Evolutionary conservation across 2,329 filamentous ascomycete species (phyloP), one percentile per base, ranked within the genome.

Genomic region (Ophiosphaerella korrae): DNA sequence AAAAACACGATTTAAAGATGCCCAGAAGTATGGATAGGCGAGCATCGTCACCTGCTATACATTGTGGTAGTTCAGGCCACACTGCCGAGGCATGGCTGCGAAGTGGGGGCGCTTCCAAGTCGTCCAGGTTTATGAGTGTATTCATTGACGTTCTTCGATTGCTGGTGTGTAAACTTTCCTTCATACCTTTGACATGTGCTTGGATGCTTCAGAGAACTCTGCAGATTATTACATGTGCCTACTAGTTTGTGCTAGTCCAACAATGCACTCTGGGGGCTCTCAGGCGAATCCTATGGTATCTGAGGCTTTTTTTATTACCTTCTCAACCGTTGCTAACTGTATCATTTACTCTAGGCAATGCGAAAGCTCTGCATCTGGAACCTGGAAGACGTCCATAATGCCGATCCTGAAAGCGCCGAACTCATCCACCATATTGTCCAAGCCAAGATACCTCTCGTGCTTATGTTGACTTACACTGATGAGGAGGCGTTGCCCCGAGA

Each of bases 331-430:
- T 21, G 34, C 34, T 42, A 16, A 42, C 40, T 5, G 12, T 13
- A 21, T 23, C 7, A 21, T 13, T 31, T 11, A 29, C 24, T 23
- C 6, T 23, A 42, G 40, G 88, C 90, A 0, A 81, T 87, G 16
- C 87, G 92, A 69, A 94, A 92, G 63, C 86, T 96, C 63, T 92
- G 96, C 46, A 95, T 90, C 66, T 87, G 96, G 62, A 92, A 87
- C 62, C 76, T 97, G 24, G 93, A 97, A 66, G 93, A 97, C 72
- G 77, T 97, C 29, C 92, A 97, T 63, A 94, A 91, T 71, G 91
- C 92, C 6, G 93, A 97, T 67, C 84, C 88, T 23, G 93, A 97
- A 71, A 94, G 89, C 12, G 76, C 94, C 41, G 90, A 96, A 50
- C 78, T 97, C 45, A 87, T 97, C 34, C 83, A 87, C 13, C 88